These are phyloP conservation scores for Dichomitus squalens DNA, from an alignment of 1,284 basidiomycete species.

Conservation along the genomic window DNA sequence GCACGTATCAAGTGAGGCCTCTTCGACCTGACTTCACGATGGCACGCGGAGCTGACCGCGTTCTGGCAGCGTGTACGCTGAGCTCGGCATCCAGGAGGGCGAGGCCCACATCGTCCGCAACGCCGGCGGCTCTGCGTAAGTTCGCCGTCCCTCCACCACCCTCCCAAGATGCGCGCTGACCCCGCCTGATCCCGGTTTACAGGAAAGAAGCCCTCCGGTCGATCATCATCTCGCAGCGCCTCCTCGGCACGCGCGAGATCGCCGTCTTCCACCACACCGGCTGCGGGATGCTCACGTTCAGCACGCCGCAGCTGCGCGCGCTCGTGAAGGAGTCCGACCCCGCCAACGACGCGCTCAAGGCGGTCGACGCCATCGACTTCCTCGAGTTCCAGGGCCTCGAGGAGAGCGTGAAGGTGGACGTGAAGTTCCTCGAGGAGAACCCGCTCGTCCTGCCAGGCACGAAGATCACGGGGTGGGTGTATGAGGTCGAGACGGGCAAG, in stretches of 20 bases:
- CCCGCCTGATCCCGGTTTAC: not conserved
- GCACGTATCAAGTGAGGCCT: constrained; percentile 51
- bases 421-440: constrained; percentile 54
- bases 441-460: constrained; percentile 58
- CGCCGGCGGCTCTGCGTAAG: constrained; percentile 64
- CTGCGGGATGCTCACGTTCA: constrained; percentile 70
- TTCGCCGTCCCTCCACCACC: constrained; percentile 17
- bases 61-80: constrained; percentile 49
- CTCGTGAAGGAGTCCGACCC: constrained; percentile 53
- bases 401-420: constrained; percentile 56
- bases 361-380: constrained; percentile 58
- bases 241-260: constrained; percentile 67
- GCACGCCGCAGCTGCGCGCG: constrained; percentile 49
- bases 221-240: constrained; percentile 67
- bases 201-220: constrained; percentile 67
- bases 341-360: constrained; percentile 36
- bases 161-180: not conserved
- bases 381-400: constrained; percentile 58
- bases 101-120: constrained; percentile 74
- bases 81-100: constrained; percentile 63
- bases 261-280: constrained; percentile 69
- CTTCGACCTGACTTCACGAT: not conserved
- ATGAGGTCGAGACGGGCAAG: constrained; percentile 63
- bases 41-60: not conserved
- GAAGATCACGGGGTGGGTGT: constrained; percentile 65